Conservation (phyloP, 2,329 filamentous ascomycete genomes). For the Torrubiella hemipterigena region DNA sequence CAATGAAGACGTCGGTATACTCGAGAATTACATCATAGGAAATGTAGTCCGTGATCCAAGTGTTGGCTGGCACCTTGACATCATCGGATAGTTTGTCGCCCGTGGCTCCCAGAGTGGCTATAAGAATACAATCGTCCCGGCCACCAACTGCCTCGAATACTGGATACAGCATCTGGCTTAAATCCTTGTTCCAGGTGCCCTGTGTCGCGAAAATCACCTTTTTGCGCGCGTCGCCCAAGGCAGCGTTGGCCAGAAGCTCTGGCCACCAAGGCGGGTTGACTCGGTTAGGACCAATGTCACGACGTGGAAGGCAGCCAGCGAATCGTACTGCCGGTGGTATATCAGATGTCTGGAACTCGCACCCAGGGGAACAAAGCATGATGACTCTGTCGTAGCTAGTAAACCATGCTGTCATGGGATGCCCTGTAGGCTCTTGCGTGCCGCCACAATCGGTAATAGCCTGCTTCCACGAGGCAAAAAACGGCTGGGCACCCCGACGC, state of each 20-base stretch:
- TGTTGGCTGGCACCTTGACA: conserved; percentile 25
- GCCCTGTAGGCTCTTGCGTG: too few relatives aligned
- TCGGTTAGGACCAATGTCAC: conserved; percentile 14
- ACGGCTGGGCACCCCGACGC: too few relatives aligned
- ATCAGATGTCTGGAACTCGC: conserved; percentile 26
- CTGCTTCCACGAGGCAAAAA: too few relatives aligned
- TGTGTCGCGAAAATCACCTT: conserved; percentile 33
- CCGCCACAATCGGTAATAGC: too few relatives aligned
- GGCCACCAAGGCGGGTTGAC: conserved; percentile 33
- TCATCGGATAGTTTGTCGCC: conserved; percentile 12
- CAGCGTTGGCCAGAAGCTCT: conserved; percentile 14
- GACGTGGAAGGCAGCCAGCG: conserved; percentile 27
- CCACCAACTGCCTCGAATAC: conserved; percentile 28
- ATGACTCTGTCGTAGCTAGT: conserved; percentile 19
- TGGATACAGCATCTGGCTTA: conserved; percentile 30
- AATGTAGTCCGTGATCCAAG: conserved; percentile 31
- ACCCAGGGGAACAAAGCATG: conserved; percentile 23
- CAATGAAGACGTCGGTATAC: conserved; percentile 30
- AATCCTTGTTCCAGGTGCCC: conserved; percentile 29
- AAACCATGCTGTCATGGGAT: conserved; percentile 13
- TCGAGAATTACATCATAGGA: conserved; percentile 34
- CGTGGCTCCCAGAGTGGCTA: conserved; percentile 17
- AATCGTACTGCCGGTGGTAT: conserved; percentile 26
- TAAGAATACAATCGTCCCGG: conserved; percentile 23
- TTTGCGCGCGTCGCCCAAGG: conserved; percentile 13